A percentile compares a stretch with the other conserved stretches of the same genome.
These are phyloP conservation scores for Pseudopithomyces chartarum DNA, from an alignment of 2,329 filamentous ascomycete species.

Conservation along the genomic window DNA sequence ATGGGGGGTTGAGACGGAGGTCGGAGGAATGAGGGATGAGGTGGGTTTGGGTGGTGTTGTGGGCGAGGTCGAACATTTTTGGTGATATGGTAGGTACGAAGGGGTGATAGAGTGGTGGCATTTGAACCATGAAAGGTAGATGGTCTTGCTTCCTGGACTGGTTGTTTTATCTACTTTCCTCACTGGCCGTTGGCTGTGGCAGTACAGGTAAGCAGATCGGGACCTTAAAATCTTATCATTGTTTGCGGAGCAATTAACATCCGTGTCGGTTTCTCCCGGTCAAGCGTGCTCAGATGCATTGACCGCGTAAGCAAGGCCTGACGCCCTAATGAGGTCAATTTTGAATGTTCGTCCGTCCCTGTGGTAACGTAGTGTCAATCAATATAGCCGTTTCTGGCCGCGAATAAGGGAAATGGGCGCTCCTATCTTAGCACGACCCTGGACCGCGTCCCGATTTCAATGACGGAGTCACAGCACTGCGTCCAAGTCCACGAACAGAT, in stretches of 20 bases:
- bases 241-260: too few species aligned
- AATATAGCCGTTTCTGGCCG: neutral
- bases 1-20: constrained; percentile 42
- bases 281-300: neutral
- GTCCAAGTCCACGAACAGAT: constrained; percentile 53
- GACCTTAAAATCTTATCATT: too few species aligned
- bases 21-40: constrained; percentile 60
- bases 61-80: constrained; percentile 39
- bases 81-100: too few species aligned
- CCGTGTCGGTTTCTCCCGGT: neutral
- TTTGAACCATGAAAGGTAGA: too few species aligned
- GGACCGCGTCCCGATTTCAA: neutral
- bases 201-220: too few species aligned
- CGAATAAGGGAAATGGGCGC: neutral
- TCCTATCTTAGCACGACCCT: neutral
- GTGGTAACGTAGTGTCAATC: neutral
- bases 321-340: neutral
- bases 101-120: too few species aligned
- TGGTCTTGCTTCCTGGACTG: too few species aligned
- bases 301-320: neutral
- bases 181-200: too few species aligned
- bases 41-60: constrained; percentile 49
- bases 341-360: neutral
- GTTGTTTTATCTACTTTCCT: too few species aligned
- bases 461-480: constrained; percentile 26